Percentiles rank a stretch among this genome's conserved stretches.
These are phyloP conservation scores for Leccinum griseonigrum DNA, from an alignment of 1,284 basidiomycete genomes.

Conservation along the genomic window DNA sequence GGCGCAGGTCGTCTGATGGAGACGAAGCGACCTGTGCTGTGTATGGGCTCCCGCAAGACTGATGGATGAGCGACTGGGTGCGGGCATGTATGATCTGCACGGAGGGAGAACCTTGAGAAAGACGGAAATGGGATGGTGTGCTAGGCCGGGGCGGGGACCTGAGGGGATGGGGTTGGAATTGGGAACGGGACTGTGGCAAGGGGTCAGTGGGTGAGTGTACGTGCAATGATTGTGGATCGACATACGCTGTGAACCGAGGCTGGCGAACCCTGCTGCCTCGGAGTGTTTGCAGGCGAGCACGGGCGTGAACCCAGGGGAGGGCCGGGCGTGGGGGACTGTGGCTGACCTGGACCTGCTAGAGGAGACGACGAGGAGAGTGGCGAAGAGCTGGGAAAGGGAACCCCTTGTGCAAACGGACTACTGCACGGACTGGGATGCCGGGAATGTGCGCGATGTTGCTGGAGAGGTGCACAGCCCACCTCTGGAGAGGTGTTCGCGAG, in stretches of 20 bases:
- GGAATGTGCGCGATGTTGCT: slow-evolving; percentile 4
- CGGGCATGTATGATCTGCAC: slow-evolving; percentile 10
- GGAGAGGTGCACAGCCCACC: neutral
- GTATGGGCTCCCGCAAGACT: slow-evolving; percentile 9
- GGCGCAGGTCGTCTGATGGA: neutral
- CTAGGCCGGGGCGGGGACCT: slow-evolving; percentile 6
- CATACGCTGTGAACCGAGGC: slow-evolving; percentile 13
- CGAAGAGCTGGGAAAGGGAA: slow-evolving; percentile 15
- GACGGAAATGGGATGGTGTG: slow-evolving; percentile 7
- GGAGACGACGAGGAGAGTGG: slow-evolving; percentile 11
- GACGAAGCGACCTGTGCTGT: slow-evolving; percentile 2
- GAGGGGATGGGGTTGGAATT: slow-evolving; percentile 5
- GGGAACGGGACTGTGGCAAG: slow-evolving; percentile 7
- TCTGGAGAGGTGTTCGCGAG: slow-evolving; percentile 12
- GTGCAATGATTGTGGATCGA: neutral
- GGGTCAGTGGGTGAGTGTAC: neutral
- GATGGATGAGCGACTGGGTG: slow-evolving; percentile 22
- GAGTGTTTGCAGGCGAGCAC: slow-evolving; percentile 9
- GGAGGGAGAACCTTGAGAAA: slow-evolving; percentile 8
- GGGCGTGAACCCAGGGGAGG: neutral
- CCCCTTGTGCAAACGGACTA: slow-evolving; percentile 12
- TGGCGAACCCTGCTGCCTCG: slow-evolving; percentile 10
- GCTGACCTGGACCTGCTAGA: neutral
- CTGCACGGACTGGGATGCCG: slow-evolving; percentile 12
- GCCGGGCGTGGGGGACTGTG: slow-evolving; percentile 2